These are phyloP conservation scores for Byssoonygena ceratinophila DNA, from an alignment of 2,329 filamentous ascomycete genomes.

Conservation along the genomic window DNA sequence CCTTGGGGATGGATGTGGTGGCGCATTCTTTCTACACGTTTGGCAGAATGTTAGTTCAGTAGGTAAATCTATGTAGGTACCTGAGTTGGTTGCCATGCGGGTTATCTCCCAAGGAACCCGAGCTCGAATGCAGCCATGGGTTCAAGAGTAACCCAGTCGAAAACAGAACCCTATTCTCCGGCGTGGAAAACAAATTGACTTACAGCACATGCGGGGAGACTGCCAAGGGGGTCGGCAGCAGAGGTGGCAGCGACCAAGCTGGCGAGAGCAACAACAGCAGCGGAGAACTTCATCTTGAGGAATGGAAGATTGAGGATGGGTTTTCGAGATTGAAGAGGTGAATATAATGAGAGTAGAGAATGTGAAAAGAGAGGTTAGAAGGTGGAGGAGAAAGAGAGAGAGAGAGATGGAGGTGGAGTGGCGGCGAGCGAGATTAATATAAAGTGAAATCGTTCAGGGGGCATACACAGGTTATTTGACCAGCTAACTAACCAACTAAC, in stretches of 20 bases:
- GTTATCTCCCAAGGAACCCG: not conserved
- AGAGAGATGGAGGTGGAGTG: not conserved
- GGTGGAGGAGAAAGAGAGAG: not conserved
- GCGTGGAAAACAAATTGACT: conserved; percentile 23
- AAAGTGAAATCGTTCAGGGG: too few relatives aligned
- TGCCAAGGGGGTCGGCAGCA: conserved; percentile 36
- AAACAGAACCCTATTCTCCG: too few relatives aligned
- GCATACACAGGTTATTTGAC: too few relatives aligned
- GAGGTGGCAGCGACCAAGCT: conserved; percentile 41
- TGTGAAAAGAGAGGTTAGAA: not conserved
- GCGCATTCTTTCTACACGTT: conserved; percentile 33
- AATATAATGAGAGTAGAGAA: not conserved
- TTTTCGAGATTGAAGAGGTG: not conserved
- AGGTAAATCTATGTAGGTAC: too few relatives aligned
- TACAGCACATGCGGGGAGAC: conserved; percentile 48
- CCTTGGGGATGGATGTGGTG: conserved; percentile 32
- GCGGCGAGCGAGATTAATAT: too few relatives aligned
- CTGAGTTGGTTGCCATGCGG: too few relatives aligned
- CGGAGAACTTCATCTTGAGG: conserved; percentile 40
- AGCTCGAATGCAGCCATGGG: not conserved
- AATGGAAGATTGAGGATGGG: not conserved
- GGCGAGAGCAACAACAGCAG: conserved; percentile 44
- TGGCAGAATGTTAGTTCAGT: too few relatives aligned
- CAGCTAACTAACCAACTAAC: too few relatives aligned
- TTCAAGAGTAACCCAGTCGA: not conserved